phyloP scores from a whole-genome alignment of 768 basidiomycete genomes.

The Lentinula boryana region DNA sequence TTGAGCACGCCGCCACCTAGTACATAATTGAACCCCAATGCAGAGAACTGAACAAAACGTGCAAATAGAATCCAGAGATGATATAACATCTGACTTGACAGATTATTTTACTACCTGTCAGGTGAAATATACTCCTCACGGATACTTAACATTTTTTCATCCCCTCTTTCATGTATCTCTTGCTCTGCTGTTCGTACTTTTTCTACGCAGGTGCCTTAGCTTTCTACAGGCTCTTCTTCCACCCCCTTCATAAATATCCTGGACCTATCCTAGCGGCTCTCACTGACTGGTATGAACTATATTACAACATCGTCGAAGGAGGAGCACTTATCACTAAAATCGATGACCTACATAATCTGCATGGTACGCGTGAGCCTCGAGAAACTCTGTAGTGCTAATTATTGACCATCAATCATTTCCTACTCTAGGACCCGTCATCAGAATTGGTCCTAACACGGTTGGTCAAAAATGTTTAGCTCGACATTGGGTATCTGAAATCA shows the following conservation, averaged over 20 bases:
- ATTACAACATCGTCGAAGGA: slow-evolving; percentile 20
- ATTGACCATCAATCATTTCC: not conserved
- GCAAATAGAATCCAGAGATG: no score
- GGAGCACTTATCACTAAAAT: slow-evolving; percentile 22
- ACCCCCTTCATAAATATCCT: slow-evolving; percentile 23
- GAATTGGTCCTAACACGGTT: slow-evolving; percentile 32
- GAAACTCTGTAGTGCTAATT: not conserved
- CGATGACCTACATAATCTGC: slow-evolving; percentile 16
- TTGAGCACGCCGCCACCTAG: no score
- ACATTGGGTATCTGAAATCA: not conserved
- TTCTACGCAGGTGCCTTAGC: not conserved
- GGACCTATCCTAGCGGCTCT: slow-evolving; percentile 23
- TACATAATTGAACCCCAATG: no score
- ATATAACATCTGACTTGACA: no score
- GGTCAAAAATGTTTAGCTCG: not conserved
- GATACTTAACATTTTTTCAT: no score
- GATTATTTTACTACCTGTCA: no score
- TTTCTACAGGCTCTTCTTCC: slow-evolving; percentile 17
- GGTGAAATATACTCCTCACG: no score
- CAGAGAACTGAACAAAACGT: no score
- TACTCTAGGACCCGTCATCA: slow-evolving; percentile 25
- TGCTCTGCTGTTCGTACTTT: not conserved
- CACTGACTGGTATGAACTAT: slow-evolving; percentile 19
- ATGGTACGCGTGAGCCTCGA: slow-evolving; percentile 14
- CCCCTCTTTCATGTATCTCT: not conserved